Base-by-base conservation (phyloP, 2,329 filamentous ascomycete species). In the Shiraia sp. region DNA sequence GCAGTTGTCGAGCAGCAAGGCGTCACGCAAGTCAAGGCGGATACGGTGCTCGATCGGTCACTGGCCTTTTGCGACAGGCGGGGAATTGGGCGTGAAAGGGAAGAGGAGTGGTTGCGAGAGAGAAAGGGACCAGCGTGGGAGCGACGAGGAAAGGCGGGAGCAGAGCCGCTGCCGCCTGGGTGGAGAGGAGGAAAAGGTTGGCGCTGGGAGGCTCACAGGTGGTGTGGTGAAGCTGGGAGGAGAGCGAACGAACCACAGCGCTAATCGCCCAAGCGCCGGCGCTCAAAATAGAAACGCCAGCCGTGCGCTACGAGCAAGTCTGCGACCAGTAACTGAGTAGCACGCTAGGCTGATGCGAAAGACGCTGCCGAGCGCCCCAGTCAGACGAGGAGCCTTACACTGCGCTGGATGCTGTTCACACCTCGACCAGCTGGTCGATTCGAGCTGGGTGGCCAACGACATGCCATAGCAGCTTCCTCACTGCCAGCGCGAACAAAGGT, bases 131-230 rank as follows among this genome's bases (percentile, higher is more conserved):
- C 19, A 8, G 19, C 8, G 19, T 22, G 19, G 19, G 19, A 22
- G 19, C 19, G 19, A 22, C 19, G 19, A 22, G 19, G 8, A 22
- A 22, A 22, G 19, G 19, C 19, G 19, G 19, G 19, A 22, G 19
- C 19, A 53, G 50, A 57, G 57, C 55, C 52, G 40, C 49, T 45
- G 40, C 50, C 51, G 56, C 49, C 51, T 48, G 47, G 53, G 42
- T 42, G 42, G 43, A 40, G 28, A 31, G 46, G 27, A 42, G 35
- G 40, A 22, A 22, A 22, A 22, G 19, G 8, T 22, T 22, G 19
- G 19, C 19, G 19, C 19, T 22, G 4, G 19, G 4, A 22, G 19
- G 4, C 19, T 22, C 4, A 45, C 36, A 38, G 30, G 48, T 38
- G 46, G 35, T 15, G 33, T 56, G 44, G 49, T 57, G 53, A 51